A percentile compares a stretch with the other conserved stretches of the same genome.
Evolutionary conservation across 2,329 filamentous ascomycete genomes (phyloP).

Genomic region (Colletotrichum sp.): DNA sequence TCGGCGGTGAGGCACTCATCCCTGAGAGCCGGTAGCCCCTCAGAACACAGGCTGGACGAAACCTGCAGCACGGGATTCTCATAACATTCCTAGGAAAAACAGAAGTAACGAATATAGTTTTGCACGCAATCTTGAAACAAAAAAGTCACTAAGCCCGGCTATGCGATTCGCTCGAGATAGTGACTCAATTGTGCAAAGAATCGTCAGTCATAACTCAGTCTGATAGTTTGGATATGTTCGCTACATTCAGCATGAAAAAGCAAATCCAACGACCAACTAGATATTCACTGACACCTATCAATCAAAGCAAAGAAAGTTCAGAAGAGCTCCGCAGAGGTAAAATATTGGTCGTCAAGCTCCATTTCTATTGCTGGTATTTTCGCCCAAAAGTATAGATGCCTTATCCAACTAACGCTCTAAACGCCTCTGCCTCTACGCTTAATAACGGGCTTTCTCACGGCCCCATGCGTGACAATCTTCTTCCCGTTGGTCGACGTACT

Average conservation of each 20-base stretch:
- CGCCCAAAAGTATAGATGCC: not conserved
- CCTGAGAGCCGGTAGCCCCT: not conserved
- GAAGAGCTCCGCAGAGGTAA: not conserved
- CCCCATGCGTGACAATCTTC: conserved; percentile 66
- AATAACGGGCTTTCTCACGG: conserved; percentile 64
- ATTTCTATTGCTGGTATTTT: not conserved
- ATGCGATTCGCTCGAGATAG: not conserved
- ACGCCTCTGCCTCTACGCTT: conserved; percentile 63
- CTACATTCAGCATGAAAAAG: not conserved
- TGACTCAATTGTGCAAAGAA: not conserved
- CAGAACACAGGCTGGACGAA: not conserved
- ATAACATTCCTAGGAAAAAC: not conserved
- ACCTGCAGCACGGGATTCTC: not conserved
- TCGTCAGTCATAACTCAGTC: not conserved
- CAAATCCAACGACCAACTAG: not conserved
- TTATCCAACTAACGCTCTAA: conserved; percentile 28
- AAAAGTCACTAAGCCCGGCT: not conserved
- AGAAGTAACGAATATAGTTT: not conserved
- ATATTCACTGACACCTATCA: not conserved
- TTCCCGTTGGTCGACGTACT: conserved; percentile 40
- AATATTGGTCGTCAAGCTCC: not conserved
- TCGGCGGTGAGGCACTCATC: conserved; percentile 31
- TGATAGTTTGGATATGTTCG: not conserved
- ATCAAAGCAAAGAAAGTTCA: not conserved
- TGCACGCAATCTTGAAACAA: not conserved